Evolutionary conservation across 148 eudicot species (phyloP), one percentile per base, ranked within the genome.

Genomic region (Diospyros kaki): DNA sequence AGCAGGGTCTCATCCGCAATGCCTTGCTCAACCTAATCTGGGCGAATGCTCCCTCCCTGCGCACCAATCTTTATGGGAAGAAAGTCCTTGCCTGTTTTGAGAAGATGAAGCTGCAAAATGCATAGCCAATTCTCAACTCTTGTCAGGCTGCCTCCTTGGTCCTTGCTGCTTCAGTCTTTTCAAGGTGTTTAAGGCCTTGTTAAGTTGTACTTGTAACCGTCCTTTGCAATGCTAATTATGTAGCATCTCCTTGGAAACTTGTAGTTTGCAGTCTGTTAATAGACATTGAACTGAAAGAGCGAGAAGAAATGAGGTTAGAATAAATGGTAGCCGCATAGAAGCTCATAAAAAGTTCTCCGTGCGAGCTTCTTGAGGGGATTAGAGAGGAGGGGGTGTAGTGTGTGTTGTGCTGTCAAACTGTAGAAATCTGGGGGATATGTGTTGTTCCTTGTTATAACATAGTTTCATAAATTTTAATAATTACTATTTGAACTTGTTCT

Each of bases 11-110:
- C 11, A 62, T 81, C 56, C 78, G 38, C 50, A 69, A 73, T 3
- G 75, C 54, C 8, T 77, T 83, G 55, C 41, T 67, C 6, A 72
- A 76, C 42, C 44, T 86, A 17, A 69, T 88, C 66, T 58, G 46
- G 69, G 18, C 28, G 13, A 71, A 84, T 41, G 72, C 73, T 15
- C 44, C 80, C 46, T 82, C 83, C 11, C 76, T 88, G 84, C 84
- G 79, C 15, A 80, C 75, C 79, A 86, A 86, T 79, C 79, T 80
- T 43, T 88, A 79, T 18, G 91, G 89, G 59, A 82, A 81, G 64
- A 88, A 86, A 78, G 62, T 86, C 58, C 83, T 86, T 18, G 81
- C 68, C 12, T 79, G 81, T 75, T 71, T 74, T 46, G 81, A 73
- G 3, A 81, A 83, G 79, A 69, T 71, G 71, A 73, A 44, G 64